Base-by-base conservation (phyloP, 1,139 yeast species). In the Petasospora fabianii region DNA sequence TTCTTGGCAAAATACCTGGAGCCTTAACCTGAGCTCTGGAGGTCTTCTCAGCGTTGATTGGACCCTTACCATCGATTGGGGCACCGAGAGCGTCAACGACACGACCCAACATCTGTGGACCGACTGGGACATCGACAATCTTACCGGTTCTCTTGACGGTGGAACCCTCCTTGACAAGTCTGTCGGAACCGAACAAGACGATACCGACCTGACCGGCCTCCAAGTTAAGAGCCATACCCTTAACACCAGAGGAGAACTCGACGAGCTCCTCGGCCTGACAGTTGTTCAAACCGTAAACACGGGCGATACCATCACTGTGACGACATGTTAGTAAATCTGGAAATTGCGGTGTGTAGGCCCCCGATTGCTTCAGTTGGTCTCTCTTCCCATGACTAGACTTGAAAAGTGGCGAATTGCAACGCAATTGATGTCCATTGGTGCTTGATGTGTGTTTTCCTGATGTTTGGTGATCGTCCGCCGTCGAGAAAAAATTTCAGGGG, bases 191-290 rank as follows among this genome's bases (percentile, higher is more conserved):
- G 79, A 94, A 94, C 75, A 94, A 79, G 76, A 94, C 99, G 67
- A 92, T 81, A 86, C 99, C 99, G 71, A 94, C 98, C 77, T 92
- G 97, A 71, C 95, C 97, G 61, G 98, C 96, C 76, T 94, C 98
- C 83, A 94, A 85, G 84, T 94, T 94, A 69, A 94, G 81, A 65
- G 98, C 98, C 99, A 94, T 94, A 84, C 98, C 99, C 77, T 90
- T 88, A 64, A 92, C 97, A 79, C 99, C 98, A 48, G 98, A 88
- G 50, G 97, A 78, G 78, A 94, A 94, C 76, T 94, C 98, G 63
- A 94, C 97, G 71, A 94, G 82, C 77, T 94, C 99, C 77, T 92
- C 98, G 66, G 98, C 98, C 80, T 92, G 97, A 71, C 90, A 84
- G 82, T 94, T 94, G 94, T 90, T 92, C 65, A 94, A 80, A 74